Conservation (phyloP, 345 rosid genomes). For the Melastoma malabathricum region DNA sequence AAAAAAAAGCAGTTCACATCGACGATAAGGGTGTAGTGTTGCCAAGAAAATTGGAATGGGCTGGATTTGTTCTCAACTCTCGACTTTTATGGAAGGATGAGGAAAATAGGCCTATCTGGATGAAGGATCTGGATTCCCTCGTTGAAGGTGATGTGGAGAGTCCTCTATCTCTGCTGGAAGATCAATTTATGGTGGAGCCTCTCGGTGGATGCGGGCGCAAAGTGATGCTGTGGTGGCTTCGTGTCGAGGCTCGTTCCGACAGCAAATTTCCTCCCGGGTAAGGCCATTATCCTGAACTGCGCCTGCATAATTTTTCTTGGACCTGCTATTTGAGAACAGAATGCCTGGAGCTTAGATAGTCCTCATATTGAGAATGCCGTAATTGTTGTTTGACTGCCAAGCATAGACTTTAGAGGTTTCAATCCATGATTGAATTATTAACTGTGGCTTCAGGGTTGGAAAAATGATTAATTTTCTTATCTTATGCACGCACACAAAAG, state of each 20-base stretch:
- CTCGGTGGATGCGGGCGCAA: conserved; percentile 91
- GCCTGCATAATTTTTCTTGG: too few species aligned
- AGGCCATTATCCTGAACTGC: conserved; percentile 10
- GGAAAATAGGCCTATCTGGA: conserved; percentile 65
- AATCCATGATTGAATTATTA: too few species aligned
- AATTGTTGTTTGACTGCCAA: too few species aligned
- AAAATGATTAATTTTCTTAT: too few species aligned
- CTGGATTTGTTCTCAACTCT: conserved; percentile 88
- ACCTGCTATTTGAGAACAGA: too few species aligned
- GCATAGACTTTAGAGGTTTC: too few species aligned
- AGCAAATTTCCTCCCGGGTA: conserved; percentile 97
- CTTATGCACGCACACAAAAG: too few species aligned
- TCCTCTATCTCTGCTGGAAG: conserved; percentile 64
- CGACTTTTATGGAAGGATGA: conserved; percentile 77
- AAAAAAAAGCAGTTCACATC: conserved; percentile 49
- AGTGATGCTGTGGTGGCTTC: conserved; percentile 96
- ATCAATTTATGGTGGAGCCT: conserved; percentile 69
- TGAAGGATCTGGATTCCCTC: conserved; percentile 42
- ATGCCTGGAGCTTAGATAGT: too few species aligned
- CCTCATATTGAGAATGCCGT: too few species aligned
- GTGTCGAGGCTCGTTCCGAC: conserved; percentile 98
- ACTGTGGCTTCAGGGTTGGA: too few species aligned
- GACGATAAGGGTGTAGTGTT: conserved; percentile 79
- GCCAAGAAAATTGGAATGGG: conserved; percentile 87
- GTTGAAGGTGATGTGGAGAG: conserved; percentile 46